Percentiles rank a stretch among this genome's conserved stretches.
Evolutionary conservation across 169 alveolate genomes (phyloP).

Genomic region (Eimeria acervulina): DNA sequence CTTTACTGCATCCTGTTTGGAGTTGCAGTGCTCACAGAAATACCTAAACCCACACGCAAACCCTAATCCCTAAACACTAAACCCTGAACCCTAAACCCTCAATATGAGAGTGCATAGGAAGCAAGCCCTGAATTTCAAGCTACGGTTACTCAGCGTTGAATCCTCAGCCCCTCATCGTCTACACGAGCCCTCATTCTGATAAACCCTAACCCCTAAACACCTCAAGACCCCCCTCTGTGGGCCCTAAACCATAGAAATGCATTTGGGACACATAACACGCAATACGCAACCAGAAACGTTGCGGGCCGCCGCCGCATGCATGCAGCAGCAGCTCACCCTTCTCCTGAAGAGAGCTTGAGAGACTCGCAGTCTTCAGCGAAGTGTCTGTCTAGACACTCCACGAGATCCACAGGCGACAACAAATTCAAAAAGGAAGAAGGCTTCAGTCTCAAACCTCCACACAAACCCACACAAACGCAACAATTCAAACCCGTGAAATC

Average conservation of each 20-base stretch:
- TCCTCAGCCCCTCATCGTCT: no score
- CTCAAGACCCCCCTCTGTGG: not conserved
- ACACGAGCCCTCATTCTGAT: not conserved
- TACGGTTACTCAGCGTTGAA: not conserved
- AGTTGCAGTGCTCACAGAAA: slow-evolving; percentile 78
- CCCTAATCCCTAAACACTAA: not conserved
- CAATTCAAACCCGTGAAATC: not conserved
- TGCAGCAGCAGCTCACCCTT: slow-evolving; percentile 50
- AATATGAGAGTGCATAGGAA: not conserved
- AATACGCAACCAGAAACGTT: not conserved
- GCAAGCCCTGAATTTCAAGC: not conserved
- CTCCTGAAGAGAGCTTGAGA: slow-evolving; percentile 81
- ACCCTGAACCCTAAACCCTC: not conserved
- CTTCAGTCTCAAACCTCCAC: slow-evolving; percentile 61
- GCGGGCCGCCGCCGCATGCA: not conserved
- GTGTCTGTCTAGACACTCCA: slow-evolving; percentile 80
- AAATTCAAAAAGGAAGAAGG: slow-evolving; percentile 69
- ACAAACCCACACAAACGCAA: not conserved
- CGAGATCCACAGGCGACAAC: slow-evolving; percentile 65
- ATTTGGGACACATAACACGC: not conserved
- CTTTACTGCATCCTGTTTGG: slow-evolving; percentile 83
- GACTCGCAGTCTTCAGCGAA: slow-evolving; percentile 81
- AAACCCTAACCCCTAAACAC: not conserved
- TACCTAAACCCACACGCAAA: slow-evolving; percentile 67
- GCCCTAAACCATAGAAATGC: not conserved